Conservation (phyloP, 495 filamentous ascomycete genomes). For the Hypoxylon lenormandii region DNA sequence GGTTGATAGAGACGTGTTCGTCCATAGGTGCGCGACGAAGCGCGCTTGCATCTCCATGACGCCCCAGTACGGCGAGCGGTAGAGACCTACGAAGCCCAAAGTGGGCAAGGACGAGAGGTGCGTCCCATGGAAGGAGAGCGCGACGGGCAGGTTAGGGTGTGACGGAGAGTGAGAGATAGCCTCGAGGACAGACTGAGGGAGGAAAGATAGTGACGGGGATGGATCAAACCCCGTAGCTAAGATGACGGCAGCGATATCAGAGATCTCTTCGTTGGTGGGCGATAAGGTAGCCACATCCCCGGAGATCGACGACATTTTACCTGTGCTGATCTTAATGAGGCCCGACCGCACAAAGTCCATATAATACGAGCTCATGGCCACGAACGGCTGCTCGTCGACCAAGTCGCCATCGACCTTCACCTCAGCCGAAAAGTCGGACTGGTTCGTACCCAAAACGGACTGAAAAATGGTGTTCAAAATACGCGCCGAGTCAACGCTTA, state of each 20-base stretch:
- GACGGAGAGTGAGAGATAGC: conserved; percentile 66
- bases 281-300: conserved; percentile 55
- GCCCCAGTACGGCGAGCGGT: conserved; percentile 87
- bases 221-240: conserved; percentile 83
- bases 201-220: conserved; percentile 68
- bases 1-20: conserved; percentile 36
- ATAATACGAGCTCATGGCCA: conserved; percentile 78
- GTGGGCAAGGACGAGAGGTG: conserved; percentile 70
- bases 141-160: conserved; percentile 72
- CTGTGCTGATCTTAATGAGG: conserved; percentile 65
- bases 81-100: conserved; percentile 85
- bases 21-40: conserved; percentile 66
- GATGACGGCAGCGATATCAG: conserved; percentile 73
- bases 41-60: conserved; percentile 88
- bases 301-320: conserved; percentile 53
- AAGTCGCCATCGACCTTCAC: conserved; percentile 36
- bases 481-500: conserved; percentile 65
- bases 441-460: conserved; percentile 71
- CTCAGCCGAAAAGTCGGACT: conserved; percentile 64
- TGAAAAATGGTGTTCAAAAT: conserved; percentile 67
- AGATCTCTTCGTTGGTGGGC: conserved; percentile 53
- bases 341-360: conserved; percentile 75
- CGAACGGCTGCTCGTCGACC: conserved; percentile 66
- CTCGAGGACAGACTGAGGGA: conserved; percentile 67
- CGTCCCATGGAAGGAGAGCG: conserved; percentile 74